These are phyloP conservation scores for Telopea speciosissima DNA, from an alignment of 177 flowering plant species.

Conservation along the genomic window DNA sequence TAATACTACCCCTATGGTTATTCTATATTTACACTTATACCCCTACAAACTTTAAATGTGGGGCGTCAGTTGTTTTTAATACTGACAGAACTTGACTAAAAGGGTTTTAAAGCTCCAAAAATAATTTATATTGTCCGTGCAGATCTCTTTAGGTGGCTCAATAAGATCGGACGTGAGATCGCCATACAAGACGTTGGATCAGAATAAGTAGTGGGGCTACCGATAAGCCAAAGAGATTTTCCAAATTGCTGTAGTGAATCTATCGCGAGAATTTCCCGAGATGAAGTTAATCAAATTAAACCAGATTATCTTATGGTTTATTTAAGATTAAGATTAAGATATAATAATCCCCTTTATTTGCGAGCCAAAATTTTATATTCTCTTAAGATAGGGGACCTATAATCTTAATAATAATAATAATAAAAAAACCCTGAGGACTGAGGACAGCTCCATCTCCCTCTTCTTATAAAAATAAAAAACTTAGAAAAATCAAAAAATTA, in stretches of 20 bases:
- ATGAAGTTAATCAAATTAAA: background rate
- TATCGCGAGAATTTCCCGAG: background rate
- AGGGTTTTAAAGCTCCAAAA: background rate
- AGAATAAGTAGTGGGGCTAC: no score
- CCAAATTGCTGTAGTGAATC: background rate
- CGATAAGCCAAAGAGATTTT: no score
- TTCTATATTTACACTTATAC: background rate
- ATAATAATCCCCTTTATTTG: background rate
- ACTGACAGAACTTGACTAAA: background rate
- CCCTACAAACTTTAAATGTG: background rate
- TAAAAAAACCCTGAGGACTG: background rate
- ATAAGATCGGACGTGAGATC: no score
- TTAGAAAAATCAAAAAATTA: background rate
- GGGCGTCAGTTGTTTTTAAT: background rate
- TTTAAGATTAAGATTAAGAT: background rate
- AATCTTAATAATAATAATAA: background rate
- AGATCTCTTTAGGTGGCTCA: no score
- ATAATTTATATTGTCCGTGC: background rate
- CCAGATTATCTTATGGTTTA: background rate
- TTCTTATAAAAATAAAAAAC: background rate
- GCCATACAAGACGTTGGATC: no score
- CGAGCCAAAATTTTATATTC: background rate
- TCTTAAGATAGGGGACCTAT: background rate
- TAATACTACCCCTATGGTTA: no score
- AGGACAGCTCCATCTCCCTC: background rate